These are phyloP conservation scores for Urostyla sp. DNA, from an alignment of 73 alveolate genomes.

Conservation along the genomic window DNA sequence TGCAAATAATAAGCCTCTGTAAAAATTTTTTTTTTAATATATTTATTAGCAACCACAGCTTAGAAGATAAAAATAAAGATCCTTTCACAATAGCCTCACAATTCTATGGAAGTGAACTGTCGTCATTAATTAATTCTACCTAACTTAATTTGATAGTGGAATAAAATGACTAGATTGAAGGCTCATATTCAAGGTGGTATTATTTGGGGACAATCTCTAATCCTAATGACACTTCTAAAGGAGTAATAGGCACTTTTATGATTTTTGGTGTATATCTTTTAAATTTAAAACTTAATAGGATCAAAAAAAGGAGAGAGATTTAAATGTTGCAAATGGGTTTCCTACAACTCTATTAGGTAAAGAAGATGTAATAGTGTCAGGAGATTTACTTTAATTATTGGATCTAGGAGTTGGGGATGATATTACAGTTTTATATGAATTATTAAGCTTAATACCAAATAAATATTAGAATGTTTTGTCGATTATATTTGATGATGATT, in stretches of 20 bases:
- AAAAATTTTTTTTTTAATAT: too few species aligned
- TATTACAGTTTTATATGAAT: slow-evolving; percentile 29
- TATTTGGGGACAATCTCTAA: too few species aligned
- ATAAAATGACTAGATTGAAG: too few species aligned
- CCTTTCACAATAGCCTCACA: too few species aligned
- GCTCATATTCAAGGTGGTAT: too few species aligned
- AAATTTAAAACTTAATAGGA: neutral
- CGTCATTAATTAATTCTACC: too few species aligned
- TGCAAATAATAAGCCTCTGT: too few species aligned
- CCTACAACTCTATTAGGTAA: slow-evolving; percentile 8
- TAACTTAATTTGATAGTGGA: too few species aligned
- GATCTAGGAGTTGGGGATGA: slow-evolving; percentile 13
- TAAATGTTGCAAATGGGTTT: slow-evolving; percentile 41
- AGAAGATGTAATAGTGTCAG: slow-evolving; percentile 37
- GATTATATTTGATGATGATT: slow-evolving; percentile 28
- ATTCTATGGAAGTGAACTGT: too few species aligned
- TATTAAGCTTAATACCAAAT: slow-evolving; percentile 19
- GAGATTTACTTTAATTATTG: slow-evolving; percentile 32
- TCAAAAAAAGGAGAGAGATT: slow-evolving; percentile 24
- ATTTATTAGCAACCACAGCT: too few species aligned
- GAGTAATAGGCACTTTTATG: slow-evolving; percentile 36
- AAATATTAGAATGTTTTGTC: neutral
- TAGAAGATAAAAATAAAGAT: too few species aligned
- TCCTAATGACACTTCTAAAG: too few species aligned
- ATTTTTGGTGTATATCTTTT: slow-evolving; percentile 21